Percentiles rank a stretch among this genome's conserved stretches.
These are phyloP conservation scores for Leccinum rimulosum DNA, from an alignment of 768 basidiomycete genomes.

Conservation along the genomic window DNA sequence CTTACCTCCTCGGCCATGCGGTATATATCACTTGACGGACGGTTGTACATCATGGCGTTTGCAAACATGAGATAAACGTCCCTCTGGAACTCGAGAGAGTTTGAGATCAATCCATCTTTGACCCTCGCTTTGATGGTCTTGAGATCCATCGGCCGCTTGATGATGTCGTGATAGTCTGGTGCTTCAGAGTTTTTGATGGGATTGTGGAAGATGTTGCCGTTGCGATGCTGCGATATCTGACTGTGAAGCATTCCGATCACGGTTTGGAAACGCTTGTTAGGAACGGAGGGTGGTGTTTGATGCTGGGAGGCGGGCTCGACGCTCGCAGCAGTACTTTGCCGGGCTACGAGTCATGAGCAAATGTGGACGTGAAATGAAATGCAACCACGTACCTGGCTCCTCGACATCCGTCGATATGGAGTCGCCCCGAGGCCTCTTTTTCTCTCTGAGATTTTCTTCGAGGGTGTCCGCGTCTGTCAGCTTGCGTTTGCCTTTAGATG, in stretches of 20 bases:
- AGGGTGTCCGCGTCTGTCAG: constrained; percentile 18
- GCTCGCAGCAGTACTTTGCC: constrained; percentile 16
- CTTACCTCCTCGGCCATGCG: constrained; percentile 89
- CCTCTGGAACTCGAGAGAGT: constrained; percentile 83
- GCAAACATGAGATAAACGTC: constrained; percentile 94
- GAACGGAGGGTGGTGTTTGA: constrained; percentile 24
- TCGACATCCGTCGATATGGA: constrained; percentile 24
- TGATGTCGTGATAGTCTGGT: constrained; percentile 87
- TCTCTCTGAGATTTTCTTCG: constrained; percentile 27
- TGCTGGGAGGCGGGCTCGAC: constrained; percentile 16
- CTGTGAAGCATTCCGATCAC: constrained; percentile 80
- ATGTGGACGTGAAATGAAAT: background rate
- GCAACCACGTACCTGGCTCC: constrained; percentile 42
- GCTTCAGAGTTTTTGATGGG: constrained; percentile 89
- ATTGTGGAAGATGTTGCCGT: constrained; percentile 87
- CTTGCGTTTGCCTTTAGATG: constrained; percentile 28
- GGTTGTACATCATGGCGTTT: constrained; percentile 97
- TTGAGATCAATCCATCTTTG: constrained; percentile 78
- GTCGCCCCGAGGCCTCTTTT: constrained; percentile 28
- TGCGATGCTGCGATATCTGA: constrained; percentile 80
- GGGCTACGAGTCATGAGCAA: constrained; percentile 15
- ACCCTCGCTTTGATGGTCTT: constrained; percentile 88
- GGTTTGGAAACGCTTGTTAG: constrained; percentile 74
- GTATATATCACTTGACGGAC: constrained; percentile 81
- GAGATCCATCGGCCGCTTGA: constrained; percentile 93